Base-by-base conservation (phyloP, 1,284 basidiomycete species). In the Stereum hirsutum region DNA sequence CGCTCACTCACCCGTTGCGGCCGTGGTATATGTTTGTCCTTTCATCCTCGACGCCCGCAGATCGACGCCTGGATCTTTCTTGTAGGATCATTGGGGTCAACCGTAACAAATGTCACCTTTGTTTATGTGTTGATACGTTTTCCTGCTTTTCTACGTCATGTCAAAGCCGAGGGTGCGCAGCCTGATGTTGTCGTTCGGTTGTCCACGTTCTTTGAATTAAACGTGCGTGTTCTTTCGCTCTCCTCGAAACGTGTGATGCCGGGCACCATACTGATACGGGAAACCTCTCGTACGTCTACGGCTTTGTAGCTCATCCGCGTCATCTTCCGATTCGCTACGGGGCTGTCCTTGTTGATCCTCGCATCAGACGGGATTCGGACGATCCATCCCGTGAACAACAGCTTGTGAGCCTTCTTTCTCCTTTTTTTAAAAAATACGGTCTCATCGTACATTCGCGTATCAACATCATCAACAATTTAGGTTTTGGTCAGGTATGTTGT, bases 171-270 rank as follows among this genome's bases (percentile, higher is more conserved):
- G 46, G 80, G 84, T 12, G 84, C 80, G 1, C 74, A 78, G 35
- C 77, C 81, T 4, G 72, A 73, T 37, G 78, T 87, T 5, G 79
- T 88, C 39, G 69, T 83, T 14, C 66, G 84, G 40, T 66, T 88
- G 1, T 64, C 75, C 17, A 82, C 74, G 2, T 87, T 85, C 55
- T 84, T 80, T 56, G 72, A 81, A 44, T 63, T 87, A n/a, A 87
- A 88, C 52, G 84, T 86, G 44, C 49, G 82, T 60, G 2, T 11
- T n/a, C n/a, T n/a, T n/a, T n/a, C n/a, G n/a, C n/a, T n/a, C n/a
- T n/a, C n/a, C n/a, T n/a, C n/a, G n/a, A n/a, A n/a, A n/a, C n/a
- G n/a, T n/a, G n/a, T n/a, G n/a, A n/a, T n/a, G n/a, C n/a, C n/a
- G n/a, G n/a, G n/a, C n/a, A n/a, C n/a, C n/a, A n/a, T n/a, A n/a